Conservation (phyloP, 1,284 basidiomycete species). For the Puccinia novopanici region DNA sequence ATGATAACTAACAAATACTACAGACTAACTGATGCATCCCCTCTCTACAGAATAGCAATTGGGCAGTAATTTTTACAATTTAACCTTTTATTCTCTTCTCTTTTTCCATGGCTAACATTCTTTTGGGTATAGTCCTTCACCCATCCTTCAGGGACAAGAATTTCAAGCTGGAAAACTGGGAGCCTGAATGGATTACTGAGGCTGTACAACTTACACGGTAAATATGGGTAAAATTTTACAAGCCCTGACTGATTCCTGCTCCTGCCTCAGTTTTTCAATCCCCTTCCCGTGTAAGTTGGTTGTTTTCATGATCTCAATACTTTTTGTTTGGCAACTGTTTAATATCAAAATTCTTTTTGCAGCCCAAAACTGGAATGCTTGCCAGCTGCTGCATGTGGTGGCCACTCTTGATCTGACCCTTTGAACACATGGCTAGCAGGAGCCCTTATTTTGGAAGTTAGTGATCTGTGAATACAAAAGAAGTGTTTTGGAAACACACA, state of each 20-base stretch:
- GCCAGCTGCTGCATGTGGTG: constrained; percentile 8
- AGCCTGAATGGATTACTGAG: constrained; percentile 6
- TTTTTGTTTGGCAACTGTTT: not conserved
- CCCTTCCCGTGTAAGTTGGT: too few relatives aligned
- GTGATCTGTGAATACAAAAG: constrained; percentile 1
- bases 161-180: constrained; percentile 17
- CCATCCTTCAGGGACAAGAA: constrained; percentile 14
- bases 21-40: not conserved
- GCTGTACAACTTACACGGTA: not conserved
- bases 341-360: not conserved
- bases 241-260: not conserved
- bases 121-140: constrained; percentile 5
- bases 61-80: not conserved
- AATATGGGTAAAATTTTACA: constrained; percentile 14
- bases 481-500: not conserved
- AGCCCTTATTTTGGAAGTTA: not conserved
- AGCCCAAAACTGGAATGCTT: constrained; percentile 13
- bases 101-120: not conserved
- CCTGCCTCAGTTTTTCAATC: not conserved
- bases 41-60: constrained; percentile 11
- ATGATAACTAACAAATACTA: constrained; percentile 14
- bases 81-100: not conserved
- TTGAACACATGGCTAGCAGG: constrained; percentile 9
- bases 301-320: not conserved
- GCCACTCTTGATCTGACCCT: not conserved